Evolutionary conservation across 208 protist genomes (phyloP).

Genomic region (Zelonia costaricensis): DNA sequence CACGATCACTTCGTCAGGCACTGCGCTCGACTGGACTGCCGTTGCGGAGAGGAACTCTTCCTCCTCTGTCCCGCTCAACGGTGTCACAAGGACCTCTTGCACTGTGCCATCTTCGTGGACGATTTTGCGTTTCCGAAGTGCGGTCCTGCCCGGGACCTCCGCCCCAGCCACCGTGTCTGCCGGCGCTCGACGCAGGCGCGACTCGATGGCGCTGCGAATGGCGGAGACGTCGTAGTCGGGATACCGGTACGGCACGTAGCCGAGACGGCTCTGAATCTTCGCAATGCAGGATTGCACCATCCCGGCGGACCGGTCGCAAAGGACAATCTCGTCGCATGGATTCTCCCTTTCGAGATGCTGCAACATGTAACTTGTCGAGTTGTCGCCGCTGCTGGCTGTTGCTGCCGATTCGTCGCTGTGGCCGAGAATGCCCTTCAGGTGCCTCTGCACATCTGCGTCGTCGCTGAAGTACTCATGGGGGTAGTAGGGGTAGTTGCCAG

Average conservation of each 20-base stretch:
- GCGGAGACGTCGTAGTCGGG: slow-evolving; percentile 69
- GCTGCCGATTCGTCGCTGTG: neutral
- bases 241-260: slow-evolving; percentile 78
- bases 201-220: slow-evolving; percentile 37
- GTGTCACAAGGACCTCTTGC: slow-evolving; percentile 47
- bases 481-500: slow-evolving; percentile 71
- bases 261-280: slow-evolving; percentile 55
- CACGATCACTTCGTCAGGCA: slow-evolving; percentile 26
- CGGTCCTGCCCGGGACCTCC: slow-evolving; percentile 11
- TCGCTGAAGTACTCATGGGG: slow-evolving; percentile 38
- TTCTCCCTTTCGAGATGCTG: slow-evolving; percentile 37
- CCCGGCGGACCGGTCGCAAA: slow-evolving; percentile 73
- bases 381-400: slow-evolving; percentile 8
- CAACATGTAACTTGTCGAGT: slow-evolving; percentile 31
- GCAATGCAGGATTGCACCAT: slow-evolving; percentile 70
- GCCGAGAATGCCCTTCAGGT: slow-evolving; percentile 17
- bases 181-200: slow-evolving; percentile 2
- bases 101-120: slow-evolving; percentile 56
- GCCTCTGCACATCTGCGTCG: slow-evolving; percentile 39
- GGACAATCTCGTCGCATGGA: slow-evolving; percentile 62
- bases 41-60: slow-evolving; percentile 25
- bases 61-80: slow-evolving; percentile 38
- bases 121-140: slow-evolving; percentile 42
- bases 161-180: neutral
- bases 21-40: neutral